Evolutionary conservation across 2,329 filamentous ascomycete genomes (phyloP), one percentile per base, ranked within the genome.

Genomic region (Diaporthe sp.): DNA sequence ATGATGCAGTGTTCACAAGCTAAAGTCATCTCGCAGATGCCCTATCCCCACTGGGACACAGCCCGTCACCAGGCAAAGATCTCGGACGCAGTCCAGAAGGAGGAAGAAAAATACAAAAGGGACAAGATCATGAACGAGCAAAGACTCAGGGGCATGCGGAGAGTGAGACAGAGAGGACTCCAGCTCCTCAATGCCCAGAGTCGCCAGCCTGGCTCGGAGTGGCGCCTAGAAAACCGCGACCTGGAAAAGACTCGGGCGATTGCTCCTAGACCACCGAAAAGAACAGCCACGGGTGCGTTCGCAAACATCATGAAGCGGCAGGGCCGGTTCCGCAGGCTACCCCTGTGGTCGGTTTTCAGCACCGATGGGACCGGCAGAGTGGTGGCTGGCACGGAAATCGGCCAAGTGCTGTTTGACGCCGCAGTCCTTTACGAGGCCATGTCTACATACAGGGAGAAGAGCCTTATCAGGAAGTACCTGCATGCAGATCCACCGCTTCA

Each of bases 41-140:
- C 84, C 1, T 86, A 82, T 57, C 81, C 86, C 2, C 84, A 87
- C 34, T 87, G 85, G 84, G 85, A 87, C 46, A 84, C 82, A 0
- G 83, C 73, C 28, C 75, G 75, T 9, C 75, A 75, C 39, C 75
- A 76, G 8, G n/a, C 28, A 3, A 75, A 75, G 22, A 62, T 76
- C 7, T 75, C 68, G 3, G 28, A 76, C 15, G 62, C 75, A 22
- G 62, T 76, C 7, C 55, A 75, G 28, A 76, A 76, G 34, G 73
- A 75, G 39, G 68, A 44, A 9, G 75, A 76, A 12, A 72, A 71
- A 28, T 58, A 75, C 17, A 71, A 58, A 4, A 76, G 68, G n/a
- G 75, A 76, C 17, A 75, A 62, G 44, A 34, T 72, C 3, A 34
- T 61, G 25, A 71, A 70, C 13, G 75, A 76, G 13, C 55, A 51